phyloP scores from a whole-genome alignment of 2,329 filamentous ascomycete species.

The Claviceps quebecensis region DNA sequence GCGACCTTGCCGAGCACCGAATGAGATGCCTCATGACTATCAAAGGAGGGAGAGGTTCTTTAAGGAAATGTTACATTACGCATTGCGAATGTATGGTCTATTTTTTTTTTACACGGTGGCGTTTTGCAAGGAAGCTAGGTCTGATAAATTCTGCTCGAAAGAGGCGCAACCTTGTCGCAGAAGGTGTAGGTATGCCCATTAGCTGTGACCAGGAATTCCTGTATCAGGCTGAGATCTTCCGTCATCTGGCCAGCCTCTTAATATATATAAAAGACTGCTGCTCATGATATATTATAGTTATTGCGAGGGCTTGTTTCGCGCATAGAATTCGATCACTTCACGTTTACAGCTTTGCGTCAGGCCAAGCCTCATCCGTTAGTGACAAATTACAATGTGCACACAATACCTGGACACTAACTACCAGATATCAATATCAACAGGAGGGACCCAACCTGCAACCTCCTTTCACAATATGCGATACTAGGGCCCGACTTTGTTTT shows the following conservation, averaged over 20 bases:
- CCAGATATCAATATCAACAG: too few species aligned
- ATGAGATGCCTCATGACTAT: constrained; percentile 1
- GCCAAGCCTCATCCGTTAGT: too few species aligned
- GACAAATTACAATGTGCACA: too few species aligned
- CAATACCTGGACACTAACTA: too few species aligned
- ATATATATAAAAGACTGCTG: background rate
- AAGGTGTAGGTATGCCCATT: background rate
- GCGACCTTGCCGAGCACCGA: background rate
- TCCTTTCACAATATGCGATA: too few species aligned
- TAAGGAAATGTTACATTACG: background rate
- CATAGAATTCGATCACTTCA: too few species aligned
- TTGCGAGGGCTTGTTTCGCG: background rate
- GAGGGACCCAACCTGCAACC: too few species aligned
- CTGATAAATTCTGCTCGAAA: constrained; percentile 4
- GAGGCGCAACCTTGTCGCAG: background rate
- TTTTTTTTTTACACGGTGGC: constrained; percentile 18
- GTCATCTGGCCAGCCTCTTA: constrained; percentile 2
- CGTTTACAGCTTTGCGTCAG: too few species aligned
- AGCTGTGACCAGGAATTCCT: constrained; percentile 5
- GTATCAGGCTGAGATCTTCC: constrained; percentile 12
- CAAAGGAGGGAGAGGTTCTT: background rate
- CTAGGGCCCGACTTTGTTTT: too few species aligned
- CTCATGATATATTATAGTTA: constrained; percentile 2
- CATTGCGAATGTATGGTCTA: background rate
- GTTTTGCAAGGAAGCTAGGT: constrained; percentile 17